These are phyloP conservation scores for Clavispora vitiphila DNA, from an alignment of 805 yeast genomes.

Conservation along the genomic window DNA sequence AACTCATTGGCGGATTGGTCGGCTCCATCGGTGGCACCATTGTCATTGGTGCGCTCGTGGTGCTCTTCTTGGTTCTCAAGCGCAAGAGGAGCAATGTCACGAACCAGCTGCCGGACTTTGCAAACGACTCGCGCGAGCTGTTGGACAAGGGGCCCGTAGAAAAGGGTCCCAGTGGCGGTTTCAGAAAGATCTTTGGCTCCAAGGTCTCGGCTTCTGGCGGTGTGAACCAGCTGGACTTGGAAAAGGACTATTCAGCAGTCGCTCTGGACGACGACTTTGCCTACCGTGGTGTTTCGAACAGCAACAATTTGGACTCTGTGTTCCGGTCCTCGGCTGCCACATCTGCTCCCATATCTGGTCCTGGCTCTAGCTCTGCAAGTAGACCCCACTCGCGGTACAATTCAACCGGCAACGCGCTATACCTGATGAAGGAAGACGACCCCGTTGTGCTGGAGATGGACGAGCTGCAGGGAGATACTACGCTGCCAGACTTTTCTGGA, in stretches of 20 bases:
- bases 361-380: constrained; percentile 7
- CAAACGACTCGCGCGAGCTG: constrained; percentile 23
- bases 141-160: constrained; percentile 11
- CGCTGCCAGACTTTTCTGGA: not conserved
- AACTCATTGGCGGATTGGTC: constrained; percentile 41
- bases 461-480: not conserved
- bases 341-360: constrained; percentile 9
- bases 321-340: constrained; percentile 18
- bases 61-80: constrained; percentile 31
- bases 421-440: constrained; percentile 7
- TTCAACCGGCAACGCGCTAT: constrained; percentile 6
- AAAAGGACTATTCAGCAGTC: constrained; percentile 17
- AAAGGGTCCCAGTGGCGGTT: too few relatives aligned
- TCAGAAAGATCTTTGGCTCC: constrained; percentile 28
- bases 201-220: constrained; percentile 13
- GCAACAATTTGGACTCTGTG: constrained; percentile 37
- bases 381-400: constrained; percentile 13
- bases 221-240: constrained; percentile 23
- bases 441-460: not conserved
- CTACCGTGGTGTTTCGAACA: constrained; percentile 41
- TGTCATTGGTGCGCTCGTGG: constrained; percentile 33
- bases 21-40: constrained; percentile 44
- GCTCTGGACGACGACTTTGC: constrained; percentile 28
- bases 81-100: constrained; percentile 26
- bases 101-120: constrained; percentile 42